These are phyloP conservation scores for Mycosphaerelloides madeirae DNA, from an alignment of 2,329 filamentous ascomycete species.

Conservation along the genomic window DNA sequence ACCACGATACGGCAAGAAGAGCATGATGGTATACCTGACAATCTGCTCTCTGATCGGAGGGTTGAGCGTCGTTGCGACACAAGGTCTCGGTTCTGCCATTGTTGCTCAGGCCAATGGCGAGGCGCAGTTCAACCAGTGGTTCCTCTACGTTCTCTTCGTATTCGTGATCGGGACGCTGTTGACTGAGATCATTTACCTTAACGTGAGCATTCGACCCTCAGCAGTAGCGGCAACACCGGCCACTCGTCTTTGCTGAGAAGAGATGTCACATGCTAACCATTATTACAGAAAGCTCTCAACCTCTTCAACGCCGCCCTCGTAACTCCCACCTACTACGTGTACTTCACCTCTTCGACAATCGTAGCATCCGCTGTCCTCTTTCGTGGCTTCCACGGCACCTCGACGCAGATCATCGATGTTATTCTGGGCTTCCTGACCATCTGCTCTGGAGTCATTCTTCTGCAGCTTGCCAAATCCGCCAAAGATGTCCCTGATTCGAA, in stretches of 20 bases:
- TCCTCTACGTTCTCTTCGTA: slow-evolving; percentile 82
- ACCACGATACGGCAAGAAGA: slow-evolving; percentile 88
- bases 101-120: slow-evolving; percentile 77
- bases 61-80: slow-evolving; percentile 88
- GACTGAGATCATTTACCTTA: slow-evolving; percentile 92
- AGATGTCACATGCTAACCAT: not conserved
- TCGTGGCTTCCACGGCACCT: slow-evolving; percentile 84
- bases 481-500: slow-evolving; percentile 94
- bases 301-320: slow-evolving; percentile 95
- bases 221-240: too few relatives aligned
- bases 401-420: slow-evolving; percentile 75
- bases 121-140: slow-evolving; percentile 95
- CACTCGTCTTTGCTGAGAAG: not conserved
- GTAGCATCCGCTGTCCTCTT: slow-evolving; percentile 90
- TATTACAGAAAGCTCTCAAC: slow-evolving; percentile 92
- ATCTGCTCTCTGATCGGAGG: slow-evolving; percentile 95
- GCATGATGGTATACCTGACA: slow-evolving; percentile 94
- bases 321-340: slow-evolving; percentile 97
- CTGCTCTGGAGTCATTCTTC: slow-evolving; percentile 82
- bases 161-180: slow-evolving; percentile 86
- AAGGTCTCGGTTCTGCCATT: slow-evolving; percentile 87
- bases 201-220: slow-evolving; percentile 61
- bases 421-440: slow-evolving; percentile 92
- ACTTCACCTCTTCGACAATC: slow-evolving; percentile 94
- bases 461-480: slow-evolving; percentile 96